A percentile compares a stretch with the other conserved stretches of the same genome.
phyloP scores from a whole-genome alignment of 371 early-diverging fungal genomes.

The Apophysomyces elegans region DNA sequence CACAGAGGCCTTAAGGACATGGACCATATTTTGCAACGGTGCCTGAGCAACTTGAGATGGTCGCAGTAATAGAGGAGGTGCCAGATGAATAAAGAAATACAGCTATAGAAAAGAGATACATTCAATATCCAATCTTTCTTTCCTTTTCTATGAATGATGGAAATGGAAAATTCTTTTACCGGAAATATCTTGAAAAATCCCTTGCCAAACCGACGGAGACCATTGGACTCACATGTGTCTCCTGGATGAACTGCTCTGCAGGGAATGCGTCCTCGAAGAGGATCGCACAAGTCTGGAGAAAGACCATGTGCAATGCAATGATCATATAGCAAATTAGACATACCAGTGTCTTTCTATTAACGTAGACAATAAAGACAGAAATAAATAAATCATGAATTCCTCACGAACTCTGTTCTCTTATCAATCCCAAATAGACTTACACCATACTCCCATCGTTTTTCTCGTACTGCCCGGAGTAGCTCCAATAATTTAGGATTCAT shows the following conservation, averaged over 20 bases:
- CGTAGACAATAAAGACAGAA: too few species aligned
- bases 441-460: conserved; percentile 53
- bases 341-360: conserved; percentile 43
- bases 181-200: conserved; percentile 53
- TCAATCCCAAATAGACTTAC: conserved; percentile 32
- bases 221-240: conserved; percentile 43
- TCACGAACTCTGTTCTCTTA: conserved; percentile 8
- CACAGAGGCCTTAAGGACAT: conserved; percentile 50
- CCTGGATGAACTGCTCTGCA: conserved; percentile 53
- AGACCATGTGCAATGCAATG: conserved; percentile 46
- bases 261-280: conserved; percentile 42
- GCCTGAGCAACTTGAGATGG: conserved; percentile 40
- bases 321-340: conserved; percentile 34
- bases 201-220: conserved; percentile 39
- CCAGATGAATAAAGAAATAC: conserved; percentile 64
- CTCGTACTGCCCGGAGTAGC: conserved; percentile 50
- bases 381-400: too few species aligned
- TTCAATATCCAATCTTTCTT: too few species aligned
- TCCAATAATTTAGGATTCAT: conserved; percentile 61
- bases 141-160: too few species aligned
- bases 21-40: conserved; percentile 35
- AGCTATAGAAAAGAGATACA: conserved; percentile 33
- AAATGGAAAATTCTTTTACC: conserved; percentile 21
- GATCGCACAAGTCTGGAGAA: conserved; percentile 43
- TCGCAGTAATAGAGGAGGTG: conserved; percentile 60